Evolutionary conservation across 2,329 filamentous ascomycete species (phyloP).

Genomic region (Huntiella moniliformis): DNA sequence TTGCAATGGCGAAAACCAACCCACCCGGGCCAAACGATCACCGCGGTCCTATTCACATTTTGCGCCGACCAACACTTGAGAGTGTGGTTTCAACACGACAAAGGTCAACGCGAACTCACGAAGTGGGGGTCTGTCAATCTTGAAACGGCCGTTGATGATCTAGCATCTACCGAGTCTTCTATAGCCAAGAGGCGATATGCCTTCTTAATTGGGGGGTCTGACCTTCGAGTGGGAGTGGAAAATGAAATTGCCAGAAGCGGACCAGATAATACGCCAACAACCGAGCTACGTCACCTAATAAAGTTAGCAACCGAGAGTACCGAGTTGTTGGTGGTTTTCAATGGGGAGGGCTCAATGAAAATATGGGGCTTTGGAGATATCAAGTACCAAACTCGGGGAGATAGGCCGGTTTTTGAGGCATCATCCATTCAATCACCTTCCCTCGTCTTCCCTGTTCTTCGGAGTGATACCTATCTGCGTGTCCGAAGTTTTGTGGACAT

Average conservation of each 20-base stretch:
- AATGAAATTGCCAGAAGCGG: conserved; percentile 41
- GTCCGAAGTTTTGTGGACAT: not conserved
- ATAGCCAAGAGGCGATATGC: conserved; percentile 34
- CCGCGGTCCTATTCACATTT: conserved; percentile 80
- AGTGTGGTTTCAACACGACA: conserved; percentile 66
- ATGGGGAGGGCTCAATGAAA: conserved; percentile 71
- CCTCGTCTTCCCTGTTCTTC: conserved; percentile 25
- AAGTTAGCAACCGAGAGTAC: conserved; percentile 69
- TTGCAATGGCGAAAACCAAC: conserved; percentile 71
- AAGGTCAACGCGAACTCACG: conserved; percentile 46
- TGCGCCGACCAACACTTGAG: conserved; percentile 64
- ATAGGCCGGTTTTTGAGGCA: not conserved
- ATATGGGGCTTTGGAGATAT: conserved; percentile 86
- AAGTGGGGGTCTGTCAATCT: conserved; percentile 72
- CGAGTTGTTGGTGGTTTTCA: conserved; percentile 72
- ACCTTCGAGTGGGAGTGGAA: conserved; percentile 63
- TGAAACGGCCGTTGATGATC: conserved; percentile 43
- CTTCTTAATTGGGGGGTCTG: conserved; percentile 65
- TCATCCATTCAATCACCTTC: conserved; percentile 28
- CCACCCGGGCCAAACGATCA: conserved; percentile 56
- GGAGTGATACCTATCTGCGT: not conserved
- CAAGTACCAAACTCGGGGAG: conserved; percentile 38
- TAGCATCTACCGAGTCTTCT: conserved; percentile 14
- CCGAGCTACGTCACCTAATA: conserved; percentile 60
- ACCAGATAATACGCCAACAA: conserved; percentile 1